phyloP scores from a whole-genome alignment of 306 rosid species.

The Acacia confusa region DNA sequence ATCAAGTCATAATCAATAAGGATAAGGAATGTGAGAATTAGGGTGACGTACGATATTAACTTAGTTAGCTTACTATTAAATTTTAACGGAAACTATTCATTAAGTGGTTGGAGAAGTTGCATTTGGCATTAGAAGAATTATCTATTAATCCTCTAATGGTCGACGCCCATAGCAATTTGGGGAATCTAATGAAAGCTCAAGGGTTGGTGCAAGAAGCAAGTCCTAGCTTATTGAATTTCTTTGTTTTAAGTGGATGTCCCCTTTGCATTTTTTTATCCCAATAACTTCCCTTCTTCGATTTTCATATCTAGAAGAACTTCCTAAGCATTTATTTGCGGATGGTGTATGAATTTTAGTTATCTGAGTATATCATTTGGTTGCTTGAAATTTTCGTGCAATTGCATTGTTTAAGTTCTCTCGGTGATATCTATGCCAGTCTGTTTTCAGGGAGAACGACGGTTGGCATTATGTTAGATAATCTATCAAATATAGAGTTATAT shows the following conservation, averaged over 20 bases:
- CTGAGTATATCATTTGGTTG: neutral
- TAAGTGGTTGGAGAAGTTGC: neutral
- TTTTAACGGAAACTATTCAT: no score
- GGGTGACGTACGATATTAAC: no score
- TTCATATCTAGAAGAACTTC: neutral
- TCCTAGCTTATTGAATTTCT: neutral
- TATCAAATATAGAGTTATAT: neutral
- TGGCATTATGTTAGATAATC: neutral
- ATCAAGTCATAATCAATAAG: no score
- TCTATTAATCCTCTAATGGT: conserved; percentile 78
- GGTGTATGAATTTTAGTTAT: neutral
- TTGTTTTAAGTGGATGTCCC: neutral
- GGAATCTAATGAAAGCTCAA: conserved; percentile 59
- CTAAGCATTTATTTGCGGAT: neutral
- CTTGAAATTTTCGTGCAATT: neutral
- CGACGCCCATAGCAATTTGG: conserved; percentile 59
- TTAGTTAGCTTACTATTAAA: no score
- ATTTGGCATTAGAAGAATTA: conserved; percentile 41
- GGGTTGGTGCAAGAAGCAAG: conserved; percentile 91
- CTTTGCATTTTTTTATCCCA: neutral
- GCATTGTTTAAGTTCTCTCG: neutral
- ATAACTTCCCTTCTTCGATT: neutral
- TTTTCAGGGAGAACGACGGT: neutral
- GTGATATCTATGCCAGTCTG: neutral
- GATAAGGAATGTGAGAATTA: no score